Conservation (phyloP, 148 eudicot species). For the Rhododendron ferrugineum region DNA sequence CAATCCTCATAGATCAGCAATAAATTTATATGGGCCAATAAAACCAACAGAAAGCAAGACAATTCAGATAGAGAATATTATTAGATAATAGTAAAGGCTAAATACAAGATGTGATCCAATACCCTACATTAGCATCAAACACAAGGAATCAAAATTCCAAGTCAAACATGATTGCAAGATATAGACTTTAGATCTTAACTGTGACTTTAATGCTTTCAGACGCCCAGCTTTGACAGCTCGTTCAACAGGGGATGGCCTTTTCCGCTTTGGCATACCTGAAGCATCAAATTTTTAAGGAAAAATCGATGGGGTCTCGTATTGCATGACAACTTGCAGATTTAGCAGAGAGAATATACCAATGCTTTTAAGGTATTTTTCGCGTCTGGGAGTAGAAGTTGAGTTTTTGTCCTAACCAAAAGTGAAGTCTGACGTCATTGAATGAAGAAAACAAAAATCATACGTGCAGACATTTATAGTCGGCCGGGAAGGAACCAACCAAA, state of each 20-base stretch:
- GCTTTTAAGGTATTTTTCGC: constrained; percentile 72
- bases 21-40: neutral
- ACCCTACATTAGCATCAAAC: neutral
- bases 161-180: neutral
- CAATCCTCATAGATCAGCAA: neutral
- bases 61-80: neutral
- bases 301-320: neutral
- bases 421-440: neutral
- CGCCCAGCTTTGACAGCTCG: constrained; percentile 45
- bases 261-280: constrained; percentile 73
- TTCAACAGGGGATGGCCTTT: constrained; percentile 54
- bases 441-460: neutral
- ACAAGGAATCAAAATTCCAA: neutral
- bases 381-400: constrained; percentile 41
- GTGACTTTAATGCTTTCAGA: constrained; percentile 42
- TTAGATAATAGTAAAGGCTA: neutral
- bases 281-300: constrained; percentile 1
- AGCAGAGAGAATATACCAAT: constrained; percentile 44
- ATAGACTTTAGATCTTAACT: constrained; percentile 39
- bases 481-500: neutral
- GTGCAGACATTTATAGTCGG: neutral
- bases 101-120: neutral
- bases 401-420: constrained; percentile 58
- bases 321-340: neutral
- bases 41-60: neutral